phyloP scores from a whole-genome alignment of 2,329 filamentous ascomycete species.

The Fusarium sp. region DNA sequence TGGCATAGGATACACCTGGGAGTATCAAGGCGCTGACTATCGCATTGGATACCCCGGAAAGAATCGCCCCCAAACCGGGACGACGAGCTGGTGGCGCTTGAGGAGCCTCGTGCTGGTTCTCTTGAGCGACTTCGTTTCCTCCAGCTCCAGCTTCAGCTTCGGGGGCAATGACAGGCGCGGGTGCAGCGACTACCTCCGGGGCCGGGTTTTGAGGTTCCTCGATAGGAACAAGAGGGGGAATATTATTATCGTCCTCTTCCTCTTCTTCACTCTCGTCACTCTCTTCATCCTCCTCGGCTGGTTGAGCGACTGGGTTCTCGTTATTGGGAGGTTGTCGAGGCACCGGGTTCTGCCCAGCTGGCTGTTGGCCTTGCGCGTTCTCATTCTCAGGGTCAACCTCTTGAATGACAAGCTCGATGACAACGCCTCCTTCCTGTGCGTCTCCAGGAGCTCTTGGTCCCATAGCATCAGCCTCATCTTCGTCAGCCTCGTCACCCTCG shows the following conservation, averaged over 20 bases:
- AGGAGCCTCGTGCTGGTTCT: conserved; percentile 49
- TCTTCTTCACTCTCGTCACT: not conserved
- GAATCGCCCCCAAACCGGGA: conserved; percentile 50
- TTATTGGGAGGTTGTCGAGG: conserved; percentile 9
- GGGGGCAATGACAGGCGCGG: not conserved
- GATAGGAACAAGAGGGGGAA: not conserved
- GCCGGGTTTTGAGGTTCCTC: conserved; percentile 1
- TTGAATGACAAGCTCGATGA: conserved; percentile 52
- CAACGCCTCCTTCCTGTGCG: conserved; percentile 46
- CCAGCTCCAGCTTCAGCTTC: conserved; percentile 2
- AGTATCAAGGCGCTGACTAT: conserved; percentile 74
- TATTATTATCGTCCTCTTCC: not conserved
- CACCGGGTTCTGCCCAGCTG: conserved; percentile 33
- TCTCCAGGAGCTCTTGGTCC: conserved; percentile 33
- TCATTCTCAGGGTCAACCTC: conserved; percentile 56
- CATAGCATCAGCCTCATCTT: conserved; percentile 37
- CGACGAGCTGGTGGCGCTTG: conserved; percentile 51
- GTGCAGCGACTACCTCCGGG: not conserved
- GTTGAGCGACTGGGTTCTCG: conserved; percentile 3
- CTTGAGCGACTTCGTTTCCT: conserved; percentile 7
- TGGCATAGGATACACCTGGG: conserved; percentile 80
- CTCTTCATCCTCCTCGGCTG: conserved; percentile 3
- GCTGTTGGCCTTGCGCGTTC: conserved; percentile 48
- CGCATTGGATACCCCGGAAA: conserved; percentile 60
- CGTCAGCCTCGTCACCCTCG: conserved; percentile 50